Evolutionary conservation across 2,329 filamentous ascomycete species (phyloP).

Genomic region (Clonostachys chloroleuca): DNA sequence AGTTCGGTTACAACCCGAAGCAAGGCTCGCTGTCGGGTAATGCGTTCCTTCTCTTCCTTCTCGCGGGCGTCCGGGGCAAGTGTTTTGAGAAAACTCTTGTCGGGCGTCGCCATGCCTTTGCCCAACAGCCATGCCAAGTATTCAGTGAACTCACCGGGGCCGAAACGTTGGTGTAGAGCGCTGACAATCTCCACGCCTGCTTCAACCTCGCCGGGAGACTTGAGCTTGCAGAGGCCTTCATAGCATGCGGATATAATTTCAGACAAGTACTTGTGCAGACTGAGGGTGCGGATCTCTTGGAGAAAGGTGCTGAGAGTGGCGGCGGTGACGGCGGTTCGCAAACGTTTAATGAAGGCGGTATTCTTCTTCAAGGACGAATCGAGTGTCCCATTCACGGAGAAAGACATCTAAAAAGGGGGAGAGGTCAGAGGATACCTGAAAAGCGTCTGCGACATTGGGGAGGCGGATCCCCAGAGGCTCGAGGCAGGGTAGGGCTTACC

Average conservation of each 20-base stretch:
- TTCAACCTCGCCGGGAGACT: conserved; percentile 85
- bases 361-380: conserved; percentile 98
- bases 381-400: conserved; percentile 71
- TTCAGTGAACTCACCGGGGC: conserved; percentile 83
- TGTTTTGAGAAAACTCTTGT: conserved; percentile 76
- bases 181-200: conserved; percentile 90
- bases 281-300: conserved; percentile 84
- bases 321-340: conserved; percentile 82
- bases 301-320: conserved; percentile 79
- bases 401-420: conserved; percentile 60
- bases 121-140: conserved; percentile 91
- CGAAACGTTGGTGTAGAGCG: conserved; percentile 93
- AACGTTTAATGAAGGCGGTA: conserved; percentile 93
- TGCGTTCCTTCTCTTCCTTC: conserved; percentile 91
- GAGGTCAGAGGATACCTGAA: neutral
- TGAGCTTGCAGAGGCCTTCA: conserved; percentile 88
- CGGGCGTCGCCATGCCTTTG: conserved; percentile 84
- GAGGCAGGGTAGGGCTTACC: conserved; percentile 44
- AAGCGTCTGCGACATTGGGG: neutral
- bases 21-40: conserved; percentile 79
- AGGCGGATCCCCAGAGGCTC: neutral
- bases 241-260: conserved; percentile 96
- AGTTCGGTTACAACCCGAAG: conserved; percentile 90
- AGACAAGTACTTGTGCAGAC: conserved; percentile 92
- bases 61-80: conserved; percentile 80